Base-by-base conservation (phyloP, 371 early-diverging fungal genomes). In the Circinella minor region DNA sequence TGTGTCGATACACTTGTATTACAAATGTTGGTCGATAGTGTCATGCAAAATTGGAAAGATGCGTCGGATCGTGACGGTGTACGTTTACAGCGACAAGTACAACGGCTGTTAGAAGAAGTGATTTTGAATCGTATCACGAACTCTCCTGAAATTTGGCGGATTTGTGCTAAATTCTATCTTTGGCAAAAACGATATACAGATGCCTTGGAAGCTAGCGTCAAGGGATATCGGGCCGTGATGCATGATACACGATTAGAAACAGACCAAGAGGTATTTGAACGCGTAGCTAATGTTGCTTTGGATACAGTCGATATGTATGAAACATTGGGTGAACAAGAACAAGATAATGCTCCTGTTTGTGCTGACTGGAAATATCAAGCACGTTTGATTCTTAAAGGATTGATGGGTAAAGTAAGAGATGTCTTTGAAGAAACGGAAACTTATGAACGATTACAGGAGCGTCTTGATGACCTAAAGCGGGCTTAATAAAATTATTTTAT, bases 361-460 rank as follows among this genome's bases (percentile, higher is more conserved):
- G 86, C 87, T 39, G 97, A 97, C 73, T 98, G 97, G 96, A 84
- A 83, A 63, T 95, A 94, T 70, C 95, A 97, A 74, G 82, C 93
- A 11, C 90, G 90, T 72, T 89, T 88, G 78, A 85, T 93, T 46
- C 76, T 96, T 69, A 93, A 93, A 67, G 90, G 94, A 20, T 76
- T 97, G 66, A 87, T 96, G 76, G 93, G 94, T 39, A 89, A 92
- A 71, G 91, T 92, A 36, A 91, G 89, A 75, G 89, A 86, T 64
- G 74, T 84, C 4, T 95, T 89, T 78, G 94, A 93, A 59, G 91
- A 86, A 17, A 88, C 90, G 8, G 77, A 79, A 11, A 81, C 81
- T 11, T 91, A 88, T 77, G 86, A 90, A 39, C 81, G 80, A 63
- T 71, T 93, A 69, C 77, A 85, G 69, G 87, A 89, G 55, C 80